Evolutionary conservation across 208 protist genomes (phyloP).

Genomic region (Leishmania lainsoni): DNA sequence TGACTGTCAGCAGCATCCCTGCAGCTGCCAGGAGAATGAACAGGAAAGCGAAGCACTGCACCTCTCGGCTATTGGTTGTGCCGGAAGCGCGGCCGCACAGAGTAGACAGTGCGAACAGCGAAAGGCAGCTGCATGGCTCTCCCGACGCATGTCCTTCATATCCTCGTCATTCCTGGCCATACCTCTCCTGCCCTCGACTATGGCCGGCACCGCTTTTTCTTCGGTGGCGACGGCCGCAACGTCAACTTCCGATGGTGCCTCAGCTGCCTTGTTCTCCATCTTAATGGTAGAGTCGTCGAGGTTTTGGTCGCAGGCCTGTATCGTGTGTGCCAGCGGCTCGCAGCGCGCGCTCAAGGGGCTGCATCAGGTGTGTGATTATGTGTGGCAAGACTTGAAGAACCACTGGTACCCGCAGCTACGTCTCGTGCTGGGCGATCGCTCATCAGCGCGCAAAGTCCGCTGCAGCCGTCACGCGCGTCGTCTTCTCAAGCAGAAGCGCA

Average conservation of each 20-base stretch:
- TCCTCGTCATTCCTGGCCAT: constrained; percentile 12
- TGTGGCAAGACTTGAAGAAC: constrained; percentile 29
- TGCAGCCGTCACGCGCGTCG: background rate
- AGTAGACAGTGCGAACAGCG: background rate
- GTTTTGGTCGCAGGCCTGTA: constrained; percentile 17
- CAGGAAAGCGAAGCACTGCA: background rate
- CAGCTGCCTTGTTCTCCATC: background rate
- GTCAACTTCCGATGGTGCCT: background rate
- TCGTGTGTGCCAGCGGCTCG: constrained; percentile 9
- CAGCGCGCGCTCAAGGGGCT: constrained; percentile 16
- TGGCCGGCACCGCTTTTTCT: background rate
- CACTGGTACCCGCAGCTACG: constrained; percentile 46
- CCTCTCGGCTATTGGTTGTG: background rate
- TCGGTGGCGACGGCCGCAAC: background rate
- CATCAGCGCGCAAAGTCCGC: constrained; percentile 3
- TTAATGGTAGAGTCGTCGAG: background rate
- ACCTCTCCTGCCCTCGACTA: background rate
- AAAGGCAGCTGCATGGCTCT: constrained; percentile 8
- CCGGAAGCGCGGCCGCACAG: background rate
- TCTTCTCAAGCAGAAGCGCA: background rate
- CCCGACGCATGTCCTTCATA: constrained; percentile 28
- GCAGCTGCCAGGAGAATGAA: background rate
- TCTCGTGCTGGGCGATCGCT: constrained; percentile 35
- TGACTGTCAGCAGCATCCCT: background rate
- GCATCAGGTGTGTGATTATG: constrained; percentile 16